Conservation (phyloP, 192 early-diverging fungal species). For the Ambispora gerdemannii region DNA sequence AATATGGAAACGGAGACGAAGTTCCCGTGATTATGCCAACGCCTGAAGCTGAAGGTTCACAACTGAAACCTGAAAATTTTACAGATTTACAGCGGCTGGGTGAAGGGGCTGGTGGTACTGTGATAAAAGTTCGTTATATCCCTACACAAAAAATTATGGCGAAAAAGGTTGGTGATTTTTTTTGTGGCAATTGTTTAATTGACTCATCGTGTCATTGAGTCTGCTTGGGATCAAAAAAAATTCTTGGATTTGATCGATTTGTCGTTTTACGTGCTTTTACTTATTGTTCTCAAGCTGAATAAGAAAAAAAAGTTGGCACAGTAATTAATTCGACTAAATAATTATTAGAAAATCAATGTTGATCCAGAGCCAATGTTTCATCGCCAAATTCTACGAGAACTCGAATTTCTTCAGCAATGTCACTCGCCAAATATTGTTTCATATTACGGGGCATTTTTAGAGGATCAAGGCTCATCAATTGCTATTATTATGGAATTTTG, state of each 20-base stretch:
- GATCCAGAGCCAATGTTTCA: conserved; percentile 68
- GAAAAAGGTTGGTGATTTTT: conserved; percentile 68
- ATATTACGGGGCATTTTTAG: conserved; percentile 89
- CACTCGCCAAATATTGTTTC: conserved; percentile 90
- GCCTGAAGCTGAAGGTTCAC: conserved; percentile 8
- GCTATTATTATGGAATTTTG: conserved; percentile 98
- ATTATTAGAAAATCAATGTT: conserved; percentile 54
- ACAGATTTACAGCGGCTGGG: conserved; percentile 61
- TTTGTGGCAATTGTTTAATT: no score
- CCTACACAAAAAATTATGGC: conserved; percentile 84
- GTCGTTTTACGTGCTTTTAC: no score
- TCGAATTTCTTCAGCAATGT: conserved; percentile 85
- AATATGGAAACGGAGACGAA: background rate
- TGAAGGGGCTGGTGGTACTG: conserved; percentile 88
- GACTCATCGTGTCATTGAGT: no score
- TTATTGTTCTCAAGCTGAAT: no score
- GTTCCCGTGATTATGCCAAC: background rate
- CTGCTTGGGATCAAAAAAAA: no score
- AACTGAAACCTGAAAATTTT: conserved; percentile 7
- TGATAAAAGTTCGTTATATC: conserved; percentile 77
- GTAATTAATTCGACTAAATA: no score
- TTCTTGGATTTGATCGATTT: no score
- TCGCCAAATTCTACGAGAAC: conserved; percentile 86
- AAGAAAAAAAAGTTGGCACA: no score
- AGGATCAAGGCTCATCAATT: conserved; percentile 73